These are phyloP conservation scores for Hyphopichia fennica DNA, from an alignment of 1,139 yeast genomes.

Conservation along the genomic window DNA sequence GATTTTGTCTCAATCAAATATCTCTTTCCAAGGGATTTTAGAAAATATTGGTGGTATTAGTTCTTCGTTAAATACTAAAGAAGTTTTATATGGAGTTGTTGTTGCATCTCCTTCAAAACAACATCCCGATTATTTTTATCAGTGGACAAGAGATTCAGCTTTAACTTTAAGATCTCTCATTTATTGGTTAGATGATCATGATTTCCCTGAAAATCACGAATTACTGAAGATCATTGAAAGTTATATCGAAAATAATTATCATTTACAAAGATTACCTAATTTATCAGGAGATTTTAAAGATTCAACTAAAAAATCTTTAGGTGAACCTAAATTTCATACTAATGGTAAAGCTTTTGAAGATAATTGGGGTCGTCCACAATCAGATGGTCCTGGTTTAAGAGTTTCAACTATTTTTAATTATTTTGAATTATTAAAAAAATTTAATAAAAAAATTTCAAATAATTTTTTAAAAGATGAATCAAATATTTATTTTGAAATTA, in stretches of 20 bases:
- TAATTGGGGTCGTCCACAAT: constrained; percentile 93
- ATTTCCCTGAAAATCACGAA: constrained; percentile 18
- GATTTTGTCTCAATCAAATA: constrained; percentile 50
- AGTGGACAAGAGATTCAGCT: constrained; percentile 92
- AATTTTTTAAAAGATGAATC: constrained; percentile 21
- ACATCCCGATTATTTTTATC: constrained; percentile 78
- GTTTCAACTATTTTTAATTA: constrained; percentile 63
- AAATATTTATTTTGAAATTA: constrained; percentile 48
- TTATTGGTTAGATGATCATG: constrained; percentile 46
- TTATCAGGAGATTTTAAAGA: constrained; percentile 64
- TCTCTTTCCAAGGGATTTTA: constrained; percentile 56
- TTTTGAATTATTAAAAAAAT: constrained; percentile 41
- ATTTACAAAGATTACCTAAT: constrained; percentile 65
- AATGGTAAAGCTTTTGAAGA: constrained; percentile 61
- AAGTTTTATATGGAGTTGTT: constrained; percentile 66
- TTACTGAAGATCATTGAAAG: constrained; percentile 46
- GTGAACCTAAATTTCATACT: constrained; percentile 84
- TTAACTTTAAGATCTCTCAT: constrained; percentile 71
- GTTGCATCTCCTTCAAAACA: constrained; percentile 78
- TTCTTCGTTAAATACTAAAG: constrained; percentile 24
- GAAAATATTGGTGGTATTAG: constrained; percentile 61
- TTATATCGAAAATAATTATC: constrained; percentile 58
- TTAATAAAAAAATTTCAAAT: constrained; percentile 24
- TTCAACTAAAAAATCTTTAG: constrained; percentile 53
- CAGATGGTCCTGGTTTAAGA: constrained; percentile 92